Evolutionary conservation across 139 green algal genomes (phyloP).

Genomic region (Raphidocelis subcapitata): DNA sequence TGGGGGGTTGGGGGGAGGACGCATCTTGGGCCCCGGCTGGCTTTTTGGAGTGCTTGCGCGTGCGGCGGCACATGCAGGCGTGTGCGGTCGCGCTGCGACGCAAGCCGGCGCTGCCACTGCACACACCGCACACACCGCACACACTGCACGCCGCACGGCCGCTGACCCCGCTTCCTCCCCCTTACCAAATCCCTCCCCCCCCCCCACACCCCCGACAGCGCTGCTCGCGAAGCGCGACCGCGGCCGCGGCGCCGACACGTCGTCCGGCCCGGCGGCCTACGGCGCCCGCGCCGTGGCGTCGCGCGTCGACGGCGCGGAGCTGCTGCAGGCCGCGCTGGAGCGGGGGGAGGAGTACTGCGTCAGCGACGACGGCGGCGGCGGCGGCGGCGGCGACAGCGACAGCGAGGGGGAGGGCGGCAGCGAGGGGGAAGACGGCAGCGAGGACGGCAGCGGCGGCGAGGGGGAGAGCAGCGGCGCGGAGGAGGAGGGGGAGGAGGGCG

Average conservation of each 20-base stretch:
- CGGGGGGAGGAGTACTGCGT: conserved; percentile 21
- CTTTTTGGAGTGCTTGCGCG: too few relatives aligned
- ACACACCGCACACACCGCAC: too few relatives aligned
- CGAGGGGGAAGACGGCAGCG: conserved; percentile 13
- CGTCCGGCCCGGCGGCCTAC: conserved; percentile 49
- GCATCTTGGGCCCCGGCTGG: too few relatives aligned
- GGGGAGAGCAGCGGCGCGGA: conserved; percentile 6
- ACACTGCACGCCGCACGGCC: too few relatives aligned
- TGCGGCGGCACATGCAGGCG: too few relatives aligned
- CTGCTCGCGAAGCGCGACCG: conserved; percentile 39
- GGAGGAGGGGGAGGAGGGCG: conserved; percentile 21
- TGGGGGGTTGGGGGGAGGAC: too few relatives aligned
- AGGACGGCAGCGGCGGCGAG: not conserved
- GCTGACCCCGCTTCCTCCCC: too few relatives aligned
- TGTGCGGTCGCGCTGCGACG: too few relatives aligned
- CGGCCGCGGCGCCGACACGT: conserved; percentile 76
- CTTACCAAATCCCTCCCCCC: too few relatives aligned
- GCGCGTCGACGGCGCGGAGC: conserved; percentile 79
- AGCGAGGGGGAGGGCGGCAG: not conserved
- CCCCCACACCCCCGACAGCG: not conserved
- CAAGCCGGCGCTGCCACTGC: too few relatives aligned
- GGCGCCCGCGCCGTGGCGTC: conserved; percentile 45
- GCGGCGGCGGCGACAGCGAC: conserved; percentile 32
- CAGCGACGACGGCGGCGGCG: conserved; percentile 12
- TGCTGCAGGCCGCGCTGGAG: conserved; percentile 73